A percentile compares a stretch with the other conserved stretches of the same genome.
Conservation (phyloP, 2,329 filamentous ascomycete species). For the Setomelanomma holmii region DNA sequence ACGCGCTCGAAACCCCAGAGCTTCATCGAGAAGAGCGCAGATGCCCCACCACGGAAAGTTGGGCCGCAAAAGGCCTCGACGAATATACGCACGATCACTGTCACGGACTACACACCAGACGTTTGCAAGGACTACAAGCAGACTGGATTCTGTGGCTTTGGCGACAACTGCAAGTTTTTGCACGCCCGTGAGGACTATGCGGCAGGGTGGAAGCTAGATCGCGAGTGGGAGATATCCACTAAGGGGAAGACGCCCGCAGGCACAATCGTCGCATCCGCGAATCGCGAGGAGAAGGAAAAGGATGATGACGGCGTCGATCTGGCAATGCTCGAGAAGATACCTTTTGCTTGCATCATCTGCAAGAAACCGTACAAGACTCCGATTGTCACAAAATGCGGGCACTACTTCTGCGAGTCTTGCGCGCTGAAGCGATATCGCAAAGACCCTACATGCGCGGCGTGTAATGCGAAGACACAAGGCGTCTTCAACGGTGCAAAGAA, state of each 20-base stretch:
- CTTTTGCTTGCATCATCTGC: slow-evolving; percentile 90
- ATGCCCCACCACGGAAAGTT: slow-evolving; percentile 72
- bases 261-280: slow-evolving; percentile 64
- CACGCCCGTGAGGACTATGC: slow-evolving; percentile 82
- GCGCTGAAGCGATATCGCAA: slow-evolving; percentile 86
- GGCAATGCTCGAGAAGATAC: slow-evolving; percentile 79
- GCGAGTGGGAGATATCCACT: slow-evolving; percentile 87
- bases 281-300: slow-evolving; percentile 52
- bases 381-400: slow-evolving; percentile 86
- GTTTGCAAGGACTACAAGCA: slow-evolving; percentile 95
- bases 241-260: slow-evolving; percentile 65
- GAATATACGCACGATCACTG: slow-evolving; percentile 88
- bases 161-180: slow-evolving; percentile 82
- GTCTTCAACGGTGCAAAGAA: slow-evolving; percentile 90
- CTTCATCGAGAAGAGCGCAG: slow-evolving; percentile 82
- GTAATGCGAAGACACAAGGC: slow-evolving; percentile 82
- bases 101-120: slow-evolving; percentile 89
- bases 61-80: slow-evolving; percentile 88
- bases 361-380: slow-evolving; percentile 78
- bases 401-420: slow-evolving; percentile 95
- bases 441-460: slow-evolving; percentile 85
- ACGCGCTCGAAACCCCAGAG: slow-evolving; percentile 53
- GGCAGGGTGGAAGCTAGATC: slow-evolving; percentile 93
- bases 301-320: slow-evolving; percentile 68
- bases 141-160: slow-evolving; percentile 70